Evolutionary conservation across 108 stramenopile species (phyloP).

Genomic region (Cyclotella kingstonii): DNA sequence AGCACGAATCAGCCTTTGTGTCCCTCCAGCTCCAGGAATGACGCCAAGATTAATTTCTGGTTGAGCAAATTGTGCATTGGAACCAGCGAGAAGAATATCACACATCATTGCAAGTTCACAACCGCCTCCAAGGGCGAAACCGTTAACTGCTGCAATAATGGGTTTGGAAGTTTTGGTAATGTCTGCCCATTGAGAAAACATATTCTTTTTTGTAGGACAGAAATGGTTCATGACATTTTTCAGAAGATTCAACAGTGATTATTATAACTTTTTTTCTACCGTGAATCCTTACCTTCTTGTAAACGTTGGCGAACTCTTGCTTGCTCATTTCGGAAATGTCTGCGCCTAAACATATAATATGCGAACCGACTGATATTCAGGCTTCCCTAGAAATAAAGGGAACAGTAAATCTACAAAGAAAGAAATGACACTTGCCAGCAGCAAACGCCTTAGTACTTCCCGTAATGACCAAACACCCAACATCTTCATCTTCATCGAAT

Average conservation of each 20-base stretch:
- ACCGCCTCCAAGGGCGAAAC: slow-evolving; percentile 97
- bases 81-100: slow-evolving; percentile 94
- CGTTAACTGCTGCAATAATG: slow-evolving; percentile 95
- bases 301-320: slow-evolving; percentile 72
- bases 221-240: not conserved
- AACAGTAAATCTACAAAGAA: not conserved
- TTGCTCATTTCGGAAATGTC: slow-evolving; percentile 95
- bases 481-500: slow-evolving; percentile 71
- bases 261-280: no score
- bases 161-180: slow-evolving; percentile 82
- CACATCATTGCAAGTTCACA: slow-evolving; percentile 99
- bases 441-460: slow-evolving; percentile 95
- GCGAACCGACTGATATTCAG: no score
- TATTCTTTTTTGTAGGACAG: slow-evolving; percentile 54
- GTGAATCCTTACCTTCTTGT: slow-evolving; percentile 45
- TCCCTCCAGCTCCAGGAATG: slow-evolving; percentile 95
- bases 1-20: slow-evolving; percentile 93
- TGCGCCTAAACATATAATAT: slow-evolving; percentile 74
- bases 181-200: slow-evolving; percentile 92
- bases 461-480: slow-evolving; percentile 94
- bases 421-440: slow-evolving; percentile 53
- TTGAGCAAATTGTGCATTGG: slow-evolving; percentile 95
- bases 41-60: slow-evolving; percentile 98
- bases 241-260: not conserved
- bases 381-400: slow-evolving; percentile 1